Conservation (phyloP, 2,329 filamentous ascomycete species). For the Verticillium isaacii region DNA sequence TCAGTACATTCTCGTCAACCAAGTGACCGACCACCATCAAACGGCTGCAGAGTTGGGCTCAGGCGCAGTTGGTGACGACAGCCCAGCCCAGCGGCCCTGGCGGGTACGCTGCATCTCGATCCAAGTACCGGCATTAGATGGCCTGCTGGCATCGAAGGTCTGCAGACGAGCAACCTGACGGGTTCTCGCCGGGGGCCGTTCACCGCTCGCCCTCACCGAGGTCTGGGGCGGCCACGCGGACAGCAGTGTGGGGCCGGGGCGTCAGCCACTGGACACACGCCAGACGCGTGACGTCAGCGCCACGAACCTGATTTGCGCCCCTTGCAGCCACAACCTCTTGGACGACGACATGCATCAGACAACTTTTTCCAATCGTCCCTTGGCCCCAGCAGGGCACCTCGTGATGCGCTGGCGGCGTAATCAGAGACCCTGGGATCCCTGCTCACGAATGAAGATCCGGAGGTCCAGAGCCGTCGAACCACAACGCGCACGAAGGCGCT, state of each 20-base stretch:
- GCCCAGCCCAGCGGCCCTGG: too few relatives aligned
- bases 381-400: background rate
- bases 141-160: too few relatives aligned
- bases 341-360: slow-evolving; percentile 7
- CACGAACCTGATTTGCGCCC: slow-evolving; percentile 2
- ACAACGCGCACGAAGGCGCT: background rate
- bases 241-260: background rate
- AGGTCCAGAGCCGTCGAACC: background rate
- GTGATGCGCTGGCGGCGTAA: slow-evolving; percentile 7
- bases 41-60: too few relatives aligned
- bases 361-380: background rate
- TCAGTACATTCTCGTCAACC: too few relatives aligned
- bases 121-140: background rate
- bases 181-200: too few relatives aligned
- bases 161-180: too few relatives aligned
- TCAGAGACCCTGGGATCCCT: background rate
- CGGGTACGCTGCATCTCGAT: background rate
- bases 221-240: background rate
- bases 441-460: background rate
- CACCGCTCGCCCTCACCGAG: background rate
- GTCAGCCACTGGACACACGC: background rate
- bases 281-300: slow-evolving; percentile 1
- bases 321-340: slow-evolving; percentile 1
- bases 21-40: too few relatives aligned
- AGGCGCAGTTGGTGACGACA: too few relatives aligned